Percentiles rank a stretch among this genome's conserved stretches.
phyloP scores from a whole-genome alignment of 78 protist species.

The Dictyostelium discoideum region dicty_2.7 NC_007088.5:5603001-5603500 shows the following conservation, averaged over 20 bases:
- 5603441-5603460: constrained; percentile 1
- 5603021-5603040: constrained; percentile 67
- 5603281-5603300: constrained; percentile 62
- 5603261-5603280: constrained; percentile 67
- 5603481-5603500: constrained; percentile 84
- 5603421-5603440: constrained; percentile 44
- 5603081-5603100: constrained; percentile 67
- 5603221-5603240: constrained; percentile 66
- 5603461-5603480: constrained; percentile 7
- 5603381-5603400: constrained; percentile 69
- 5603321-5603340: constrained; percentile 41
- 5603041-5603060: not conserved
- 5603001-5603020: constrained; percentile 83
- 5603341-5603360: constrained; percentile 43
- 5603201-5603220: constrained; percentile 46
- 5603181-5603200: constrained; percentile 31
- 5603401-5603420: constrained; percentile 59
- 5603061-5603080: constrained; percentile 24
- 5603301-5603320: constrained; percentile 36
- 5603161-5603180: constrained; percentile 52
- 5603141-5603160: constrained; percentile 83
- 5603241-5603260: constrained; percentile 79
- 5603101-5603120: constrained; percentile 60
- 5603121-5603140: constrained; percentile 78
- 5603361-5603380: constrained; percentile 76